phyloP scores from a whole-genome alignment of 169 alveolate species.

The Neospora caninum region DNA sequence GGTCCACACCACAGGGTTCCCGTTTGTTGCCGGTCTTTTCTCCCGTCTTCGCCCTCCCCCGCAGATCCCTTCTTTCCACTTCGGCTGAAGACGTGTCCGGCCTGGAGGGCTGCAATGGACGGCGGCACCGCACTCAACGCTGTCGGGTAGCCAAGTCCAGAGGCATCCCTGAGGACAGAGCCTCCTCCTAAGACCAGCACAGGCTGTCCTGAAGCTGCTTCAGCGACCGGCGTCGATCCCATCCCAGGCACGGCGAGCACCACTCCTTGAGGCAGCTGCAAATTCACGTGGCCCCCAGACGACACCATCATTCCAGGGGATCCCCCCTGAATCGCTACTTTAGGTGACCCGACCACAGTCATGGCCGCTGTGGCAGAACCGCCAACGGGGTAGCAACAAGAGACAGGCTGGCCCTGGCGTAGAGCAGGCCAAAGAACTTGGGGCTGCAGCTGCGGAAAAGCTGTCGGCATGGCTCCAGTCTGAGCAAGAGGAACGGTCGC shows the following conservation, averaged over 20 bases:
- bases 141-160: background rate
- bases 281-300: background rate
- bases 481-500: too few species aligned
- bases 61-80: background rate
- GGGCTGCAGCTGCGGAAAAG: background rate
- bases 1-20: background rate
- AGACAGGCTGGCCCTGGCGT: background rate
- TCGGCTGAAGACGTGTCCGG: conserved; percentile 13
- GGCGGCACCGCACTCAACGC: background rate
- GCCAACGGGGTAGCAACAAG: conserved; percentile 10
- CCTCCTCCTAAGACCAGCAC: background rate
- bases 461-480: too few species aligned
- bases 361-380: background rate
- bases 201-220: background rate
- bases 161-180: background rate
- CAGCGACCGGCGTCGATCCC: background rate
- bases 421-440: background rate
- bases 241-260: background rate
- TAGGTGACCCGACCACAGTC: background rate
- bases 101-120: background rate
- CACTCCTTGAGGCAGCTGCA: background rate
- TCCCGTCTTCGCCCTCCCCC: background rate
- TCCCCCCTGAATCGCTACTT: background rate
- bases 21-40: background rate
- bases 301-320: background rate